phyloP scores from a whole-genome alignment of 2,329 filamentous ascomycete species.

The Sporothrix brunneoviolacea region DNA sequence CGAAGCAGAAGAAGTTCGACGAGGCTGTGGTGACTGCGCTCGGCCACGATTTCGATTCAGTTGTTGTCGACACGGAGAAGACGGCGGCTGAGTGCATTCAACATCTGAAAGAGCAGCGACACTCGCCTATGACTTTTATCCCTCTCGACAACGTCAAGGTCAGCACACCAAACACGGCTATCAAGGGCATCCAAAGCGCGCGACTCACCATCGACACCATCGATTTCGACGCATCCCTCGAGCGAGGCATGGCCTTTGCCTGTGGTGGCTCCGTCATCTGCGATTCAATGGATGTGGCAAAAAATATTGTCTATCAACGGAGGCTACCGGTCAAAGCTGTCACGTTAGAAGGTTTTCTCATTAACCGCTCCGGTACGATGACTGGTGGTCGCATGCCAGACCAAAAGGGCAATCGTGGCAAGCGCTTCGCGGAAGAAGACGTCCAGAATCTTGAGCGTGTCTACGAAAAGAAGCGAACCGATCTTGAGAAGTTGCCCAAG shows the following conservation, averaged over 20 bases:
- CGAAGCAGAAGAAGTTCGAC: slow-evolving; percentile 95
- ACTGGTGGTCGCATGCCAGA: slow-evolving; percentile 83
- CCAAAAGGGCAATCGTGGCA: slow-evolving; percentile 61
- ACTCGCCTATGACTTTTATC: slow-evolving; percentile 86
- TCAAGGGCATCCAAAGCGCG: slow-evolving; percentile 82
- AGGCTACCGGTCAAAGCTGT: slow-evolving; percentile 89
- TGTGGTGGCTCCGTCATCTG: slow-evolving; percentile 94
- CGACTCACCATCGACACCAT: slow-evolving; percentile 93
- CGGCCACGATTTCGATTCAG: slow-evolving; percentile 86
- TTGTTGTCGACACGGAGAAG: slow-evolving; percentile 92
- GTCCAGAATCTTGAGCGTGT: slow-evolving; percentile 76
- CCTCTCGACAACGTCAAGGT: slow-evolving; percentile 97
- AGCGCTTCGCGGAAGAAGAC: slow-evolving; percentile 83
- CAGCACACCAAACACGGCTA: slow-evolving; percentile 77
- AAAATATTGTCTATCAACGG: slow-evolving; percentile 79
- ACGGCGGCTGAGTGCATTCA: slow-evolving; percentile 90
- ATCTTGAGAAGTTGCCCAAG: slow-evolving; percentile 74
- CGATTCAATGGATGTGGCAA: slow-evolving; percentile 78
- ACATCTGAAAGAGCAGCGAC: slow-evolving; percentile 84
- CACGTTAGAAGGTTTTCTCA: slow-evolving; percentile 89
- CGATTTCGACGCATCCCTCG: slow-evolving; percentile 80
- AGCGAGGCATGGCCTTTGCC: slow-evolving; percentile 89
- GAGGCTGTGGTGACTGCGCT: slow-evolving; percentile 89
- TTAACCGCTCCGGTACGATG: slow-evolving; percentile 94
- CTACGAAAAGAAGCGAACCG: slow-evolving; percentile 67